Base-by-base conservation (phyloP, 2,329 filamentous ascomycete genomes). In the Mycosphaerella sp. region DNA sequence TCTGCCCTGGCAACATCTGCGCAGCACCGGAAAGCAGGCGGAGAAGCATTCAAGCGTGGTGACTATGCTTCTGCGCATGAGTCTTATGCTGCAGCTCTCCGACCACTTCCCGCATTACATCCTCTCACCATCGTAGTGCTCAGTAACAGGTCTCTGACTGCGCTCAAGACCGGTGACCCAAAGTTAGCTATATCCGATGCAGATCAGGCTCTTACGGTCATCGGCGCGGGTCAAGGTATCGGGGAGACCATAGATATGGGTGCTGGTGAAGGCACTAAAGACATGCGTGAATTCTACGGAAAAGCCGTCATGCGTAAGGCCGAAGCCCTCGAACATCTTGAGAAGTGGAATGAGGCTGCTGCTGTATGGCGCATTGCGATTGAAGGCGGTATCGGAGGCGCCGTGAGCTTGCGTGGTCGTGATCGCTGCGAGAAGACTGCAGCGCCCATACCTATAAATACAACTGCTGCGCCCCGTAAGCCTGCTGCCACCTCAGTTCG, bases 281-380 rank as follows among this genome's bases (percentile, higher is more conserved):
- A 91, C 42, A 95, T 98, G 87, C 86, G 82, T 57, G 90, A 95
- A 14, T 87, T 95, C 56, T 97, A 86, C 65, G 90, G 89, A 47
- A 98, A 97, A 69, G 91, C 91, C 0, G 73, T 97, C 27, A 91
- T 87, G 72, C 85, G 93, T 48, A 97, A 97, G 73, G 93, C 93
- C 0, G 93, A 98, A 71, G 93, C 89, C 1, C 76, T 97, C 6
- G 93, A 98, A 69, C 86, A 95, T 65, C 85, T 98, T 76, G 93
- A 98, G 72, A 88, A 86, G 66, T 98, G 91, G 91, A 71, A 74
- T 2, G 91, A 97, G 44, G 93, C 93, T 1, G 83, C 82, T 0
- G 73, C 75, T 1, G 82, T 87, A 0, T 98, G 93, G 93, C 82
- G 84, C 62, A 73, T 80, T 49, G 90, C 88, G 30, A 86, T 97